A percentile compares a stretch with the other conserved stretches of the same genome.
Conservation (phyloP, 441 rosid genomes). For the Croton laevigatus region DNA sequence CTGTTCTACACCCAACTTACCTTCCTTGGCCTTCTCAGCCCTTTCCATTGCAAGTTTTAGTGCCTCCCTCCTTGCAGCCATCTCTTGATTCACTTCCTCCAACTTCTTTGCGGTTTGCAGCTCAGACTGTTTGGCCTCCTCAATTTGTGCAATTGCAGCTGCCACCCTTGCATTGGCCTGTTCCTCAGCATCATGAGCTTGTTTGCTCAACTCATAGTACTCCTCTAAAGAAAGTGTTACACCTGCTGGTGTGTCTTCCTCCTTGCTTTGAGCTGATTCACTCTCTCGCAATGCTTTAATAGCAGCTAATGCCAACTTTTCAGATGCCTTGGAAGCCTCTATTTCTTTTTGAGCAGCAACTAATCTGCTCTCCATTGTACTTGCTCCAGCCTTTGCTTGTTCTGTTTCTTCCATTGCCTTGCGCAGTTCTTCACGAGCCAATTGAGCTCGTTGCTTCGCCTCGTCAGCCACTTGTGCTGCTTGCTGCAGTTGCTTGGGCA, state of each 20-base stretch:
- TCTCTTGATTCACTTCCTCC: constrained; percentile 65
- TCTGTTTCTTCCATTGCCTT: constrained; percentile 79
- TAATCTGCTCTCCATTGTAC: constrained; percentile 74
- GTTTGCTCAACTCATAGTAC: constrained; percentile 81
- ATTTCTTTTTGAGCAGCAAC: constrained; percentile 83
- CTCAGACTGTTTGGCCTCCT: constrained; percentile 76
- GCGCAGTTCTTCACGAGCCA: constrained; percentile 70
- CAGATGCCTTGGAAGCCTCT: constrained; percentile 87
- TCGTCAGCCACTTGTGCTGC: constrained; percentile 82
- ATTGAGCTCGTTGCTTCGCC: constrained; percentile 60
- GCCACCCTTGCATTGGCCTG: constrained; percentile 69
- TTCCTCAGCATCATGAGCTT: constrained; percentile 83
- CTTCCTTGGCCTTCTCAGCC: constrained; percentile 87
- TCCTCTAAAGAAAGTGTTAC: constrained; percentile 82
- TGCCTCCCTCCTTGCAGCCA: constrained; percentile 61
- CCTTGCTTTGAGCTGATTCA: constrained; percentile 50
- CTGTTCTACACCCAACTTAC: constrained; percentile 79
- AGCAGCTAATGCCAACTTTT: constrained; percentile 75
- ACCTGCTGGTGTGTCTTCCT: constrained; percentile 39
- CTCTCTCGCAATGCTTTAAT: constrained; percentile 82
- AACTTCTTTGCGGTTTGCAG: constrained; percentile 48
- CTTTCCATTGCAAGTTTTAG: constrained; percentile 62
- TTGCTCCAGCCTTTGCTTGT: constrained; percentile 75
- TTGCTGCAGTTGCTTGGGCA: constrained; percentile 76
- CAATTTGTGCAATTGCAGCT: constrained; percentile 64